These are phyloP conservation scores for Torulaspora maleeae DNA, from an alignment of 805 yeast species.

Conservation along the genomic window DNA sequence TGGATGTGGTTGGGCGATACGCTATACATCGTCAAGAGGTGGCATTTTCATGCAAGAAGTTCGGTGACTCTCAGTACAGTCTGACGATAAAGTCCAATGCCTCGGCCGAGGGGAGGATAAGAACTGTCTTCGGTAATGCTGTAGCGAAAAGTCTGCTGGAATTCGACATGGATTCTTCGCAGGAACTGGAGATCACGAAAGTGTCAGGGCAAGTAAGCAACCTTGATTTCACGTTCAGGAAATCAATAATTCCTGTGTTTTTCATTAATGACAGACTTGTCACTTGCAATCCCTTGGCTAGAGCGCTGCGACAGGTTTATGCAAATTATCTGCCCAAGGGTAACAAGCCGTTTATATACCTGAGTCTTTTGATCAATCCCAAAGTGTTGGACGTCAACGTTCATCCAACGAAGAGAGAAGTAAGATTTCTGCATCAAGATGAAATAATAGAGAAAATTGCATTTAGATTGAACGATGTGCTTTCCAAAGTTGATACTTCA, in stretches of 20 bases:
- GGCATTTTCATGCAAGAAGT: slow-evolving; percentile 74
- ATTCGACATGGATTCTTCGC: slow-evolving; percentile 37
- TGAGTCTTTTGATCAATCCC: slow-evolving; percentile 64
- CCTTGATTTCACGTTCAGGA: slow-evolving; percentile 64
- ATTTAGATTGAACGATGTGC: slow-evolving; percentile 42
- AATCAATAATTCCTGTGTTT: slow-evolving; percentile 61
- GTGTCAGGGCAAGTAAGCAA: slow-evolving; percentile 63
- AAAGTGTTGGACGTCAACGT: slow-evolving; percentile 82
- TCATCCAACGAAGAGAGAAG: slow-evolving; percentile 94
- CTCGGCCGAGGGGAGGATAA: slow-evolving; percentile 59
- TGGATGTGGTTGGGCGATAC: slow-evolving; percentile 81
- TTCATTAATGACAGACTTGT: slow-evolving; percentile 86
- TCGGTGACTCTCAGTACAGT: slow-evolving; percentile 68
- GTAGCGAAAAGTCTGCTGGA: slow-evolving; percentile 62
- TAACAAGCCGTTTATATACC: slow-evolving; percentile 66
- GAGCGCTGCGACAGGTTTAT: slow-evolving; percentile 62
- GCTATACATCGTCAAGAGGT: slow-evolving; percentile 67
- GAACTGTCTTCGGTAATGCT: slow-evolving; percentile 64
- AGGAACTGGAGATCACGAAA: slow-evolving; percentile 46
- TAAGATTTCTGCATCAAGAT: slow-evolving; percentile 76
- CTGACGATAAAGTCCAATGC: slow-evolving; percentile 53
- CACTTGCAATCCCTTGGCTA: slow-evolving; percentile 69
- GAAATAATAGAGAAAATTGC: slow-evolving; percentile 70
- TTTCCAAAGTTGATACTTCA: slow-evolving; percentile 58
- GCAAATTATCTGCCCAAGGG: slow-evolving; percentile 73